Base-by-base conservation (phyloP, 2,329 filamentous ascomycete species). In the Talaromyces funiculosus region DNA sequence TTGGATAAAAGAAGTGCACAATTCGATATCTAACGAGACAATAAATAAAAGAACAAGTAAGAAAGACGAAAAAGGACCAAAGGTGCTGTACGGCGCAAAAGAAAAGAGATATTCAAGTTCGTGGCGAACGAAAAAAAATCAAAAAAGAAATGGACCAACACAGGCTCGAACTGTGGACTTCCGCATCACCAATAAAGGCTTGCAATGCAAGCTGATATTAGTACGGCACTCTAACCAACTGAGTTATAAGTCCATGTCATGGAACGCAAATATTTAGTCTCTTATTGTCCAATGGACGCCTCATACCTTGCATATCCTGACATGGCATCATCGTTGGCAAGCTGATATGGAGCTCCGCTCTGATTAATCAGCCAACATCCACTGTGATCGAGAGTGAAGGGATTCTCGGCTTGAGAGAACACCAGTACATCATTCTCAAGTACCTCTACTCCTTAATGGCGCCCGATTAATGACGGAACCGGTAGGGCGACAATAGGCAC, bases 131-230 rank as follows among this genome's bases (percentile, higher is more conserved):
- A 14, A 16, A 10, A 26, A 51, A 51, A 49, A 49, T 1, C 2
- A 51, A 51, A 51, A 51, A 51, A 35, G 18, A 51, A 51, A 9
- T 51, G 47, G 47, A 51, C 47, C 47, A 51, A 51, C 47, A 51
- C 47, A 51, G 47, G 47, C 47, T 51, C 47, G 47, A 51, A 51
- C 47, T 51, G 47, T 51, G 47, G 47, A 51, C 47, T 51, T 51
- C 18, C 47, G 47, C 47, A 51, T 51, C 18, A 51, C 47, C 5
- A 51, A 51, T 7, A 35, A 49, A 4, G 18, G 9, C 29, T 51
- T 33, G 29, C n/a, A 8, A 33, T 35, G n/a, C 29, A 33, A 51
- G 47, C 26, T 33, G 26, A 51, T 51, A 51, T 51, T 51, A 51
- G 47, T 51, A 51, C 47, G 47, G 18, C 47, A 51, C 47, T 51